Conservation (phyloP, 495 filamentous ascomycete genomes). For the Aspergillus conjunctus region DNA sequence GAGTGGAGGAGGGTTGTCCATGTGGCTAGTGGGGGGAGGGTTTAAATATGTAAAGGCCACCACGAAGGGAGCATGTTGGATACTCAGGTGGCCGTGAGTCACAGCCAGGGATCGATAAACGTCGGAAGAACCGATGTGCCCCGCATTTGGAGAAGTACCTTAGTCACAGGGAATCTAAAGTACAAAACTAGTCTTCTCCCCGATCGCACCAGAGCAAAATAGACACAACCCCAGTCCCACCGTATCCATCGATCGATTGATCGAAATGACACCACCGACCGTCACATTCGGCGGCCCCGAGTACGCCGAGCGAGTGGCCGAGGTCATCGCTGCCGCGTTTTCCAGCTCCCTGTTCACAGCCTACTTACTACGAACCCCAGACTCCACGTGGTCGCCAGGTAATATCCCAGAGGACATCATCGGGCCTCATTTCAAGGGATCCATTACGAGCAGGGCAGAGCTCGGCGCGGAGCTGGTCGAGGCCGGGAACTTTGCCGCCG, state of each 20-base stretch:
- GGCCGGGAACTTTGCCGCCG: conserved; percentile 18
- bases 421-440: neutral
- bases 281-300: conserved; percentile 40
- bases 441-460: neutral
- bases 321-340: conserved; percentile 3
- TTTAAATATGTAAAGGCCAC: too few relatives aligned
- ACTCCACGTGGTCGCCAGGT: conserved; percentile 6
- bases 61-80: neutral
- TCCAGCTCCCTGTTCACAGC: conserved; percentile 3
- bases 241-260: neutral
- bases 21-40: conserved; percentile 31
- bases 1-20: conserved; percentile 69
- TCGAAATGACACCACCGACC: neutral
- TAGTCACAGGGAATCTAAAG: too few relatives aligned
- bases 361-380: neutral
- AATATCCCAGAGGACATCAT: neutral
- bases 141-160: too few relatives aligned
- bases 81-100: too few relatives aligned
- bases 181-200: too few relatives aligned
- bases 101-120: too few relatives aligned
- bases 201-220: too few relatives aligned
- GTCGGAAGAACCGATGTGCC: too few relatives aligned
- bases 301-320: neutral
- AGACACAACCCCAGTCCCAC: too few relatives aligned
- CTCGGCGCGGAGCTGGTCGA: conserved; percentile 12